Percentiles rank a stretch among this genome's conserved stretches.
Conservation (phyloP, 495 filamentous ascomycete genomes). For the Talaromyces wortmannii region DNA sequence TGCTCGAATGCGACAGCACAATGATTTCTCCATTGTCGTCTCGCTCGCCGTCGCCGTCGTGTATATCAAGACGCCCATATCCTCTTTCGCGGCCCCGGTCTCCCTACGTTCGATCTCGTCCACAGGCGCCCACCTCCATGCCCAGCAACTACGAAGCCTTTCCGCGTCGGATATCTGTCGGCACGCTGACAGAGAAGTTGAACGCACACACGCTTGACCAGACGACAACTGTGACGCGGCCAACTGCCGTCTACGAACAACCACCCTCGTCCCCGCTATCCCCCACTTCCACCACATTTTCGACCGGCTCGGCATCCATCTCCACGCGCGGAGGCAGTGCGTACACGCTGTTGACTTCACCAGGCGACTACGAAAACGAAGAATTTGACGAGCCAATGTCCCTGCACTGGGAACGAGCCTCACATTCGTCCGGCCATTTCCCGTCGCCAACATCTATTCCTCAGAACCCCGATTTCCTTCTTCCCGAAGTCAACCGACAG, state of each 20-base stretch:
- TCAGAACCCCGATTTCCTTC: background rate
- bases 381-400: slow-evolving; percentile 21
- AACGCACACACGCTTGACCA: slow-evolving; percentile 37
- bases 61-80: slow-evolving; percentile 9
- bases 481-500: background rate
- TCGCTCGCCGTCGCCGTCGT: slow-evolving; percentile 37
- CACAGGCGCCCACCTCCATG: slow-evolving; percentile 37
- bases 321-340: background rate
- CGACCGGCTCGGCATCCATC: background rate
- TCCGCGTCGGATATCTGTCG: slow-evolving; percentile 32
- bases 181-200: slow-evolving; percentile 36
- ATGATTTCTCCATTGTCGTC: slow-evolving; percentile 39
- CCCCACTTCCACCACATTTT: slow-evolving; percentile 8
- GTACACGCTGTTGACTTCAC: slow-evolving; percentile 1
- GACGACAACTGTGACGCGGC: slow-evolving; percentile 3
- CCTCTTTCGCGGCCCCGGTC: slow-evolving; percentile 26
- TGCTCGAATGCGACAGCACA: slow-evolving; percentile 31
- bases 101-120: slow-evolving; percentile 28
- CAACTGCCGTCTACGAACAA: slow-evolving; percentile 2
- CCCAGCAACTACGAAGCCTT: slow-evolving; percentile 27
- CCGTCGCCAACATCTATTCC: slow-evolving; percentile 30
- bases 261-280: slow-evolving; percentile 8
- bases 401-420: slow-evolving; percentile 6
- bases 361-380: slow-evolving; percentile 30
- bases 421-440: slow-evolving; percentile 17